Percentiles rank a stretch among this genome's conserved stretches.
These are phyloP conservation scores for Actinidia chinensis DNA, from an alignment of 179 eudicot species.

Conservation along the genomic window DNA sequence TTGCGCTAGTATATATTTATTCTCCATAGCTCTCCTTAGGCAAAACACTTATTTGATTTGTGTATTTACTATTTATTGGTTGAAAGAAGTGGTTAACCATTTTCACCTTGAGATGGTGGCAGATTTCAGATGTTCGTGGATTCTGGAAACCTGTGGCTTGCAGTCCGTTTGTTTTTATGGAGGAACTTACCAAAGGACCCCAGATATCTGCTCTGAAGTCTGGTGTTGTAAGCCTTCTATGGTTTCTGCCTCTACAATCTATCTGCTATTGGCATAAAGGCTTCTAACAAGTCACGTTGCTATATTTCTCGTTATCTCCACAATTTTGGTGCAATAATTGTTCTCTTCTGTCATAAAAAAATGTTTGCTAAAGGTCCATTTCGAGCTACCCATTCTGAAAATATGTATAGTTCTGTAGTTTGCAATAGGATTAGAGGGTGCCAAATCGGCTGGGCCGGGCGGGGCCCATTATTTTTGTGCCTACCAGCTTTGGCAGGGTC, in stretches of 20 bases:
- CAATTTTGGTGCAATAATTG: neutral
- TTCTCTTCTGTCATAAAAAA: neutral
- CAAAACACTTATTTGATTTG: neutral
- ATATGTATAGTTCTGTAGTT: no score
- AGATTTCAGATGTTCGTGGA: conserved; percentile 89
- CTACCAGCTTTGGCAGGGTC: neutral
- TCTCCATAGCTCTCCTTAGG: neutral
- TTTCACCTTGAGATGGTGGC: conserved; percentile 29
- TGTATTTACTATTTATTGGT: neutral
- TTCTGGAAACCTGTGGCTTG: conserved; percentile 82
- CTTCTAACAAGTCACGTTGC: neutral
- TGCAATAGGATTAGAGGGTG: neutral
- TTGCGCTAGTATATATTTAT: neutral
- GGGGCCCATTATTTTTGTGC: no score
- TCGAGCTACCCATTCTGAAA: neutral
- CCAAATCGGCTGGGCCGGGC: no score
- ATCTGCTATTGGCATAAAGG: conserved; percentile 8
- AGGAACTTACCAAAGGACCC: conserved; percentile 93
- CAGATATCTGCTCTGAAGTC: conserved; percentile 74
- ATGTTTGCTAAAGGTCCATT: neutral
- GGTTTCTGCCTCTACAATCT: neutral
- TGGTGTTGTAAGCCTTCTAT: conserved; percentile 72
- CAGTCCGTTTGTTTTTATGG: conserved; percentile 80
- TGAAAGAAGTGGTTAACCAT: neutral
- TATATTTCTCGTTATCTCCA: neutral